Evolutionary conservation across 2,329 filamentous ascomycete species (phyloP).

Genomic region (Dactylonectria macrodidyma): DNA sequence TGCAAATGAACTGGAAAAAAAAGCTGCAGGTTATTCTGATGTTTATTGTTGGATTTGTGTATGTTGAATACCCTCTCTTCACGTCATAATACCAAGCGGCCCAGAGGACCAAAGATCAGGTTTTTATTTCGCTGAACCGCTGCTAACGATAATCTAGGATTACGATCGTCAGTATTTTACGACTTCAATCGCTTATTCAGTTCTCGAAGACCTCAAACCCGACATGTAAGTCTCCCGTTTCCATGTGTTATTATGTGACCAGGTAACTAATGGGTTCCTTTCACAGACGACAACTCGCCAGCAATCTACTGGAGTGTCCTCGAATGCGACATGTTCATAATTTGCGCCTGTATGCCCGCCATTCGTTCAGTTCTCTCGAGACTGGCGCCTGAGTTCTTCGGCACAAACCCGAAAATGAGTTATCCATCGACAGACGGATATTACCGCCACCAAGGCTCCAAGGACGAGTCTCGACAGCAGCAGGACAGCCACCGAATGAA

Average conservation of each 20-base stretch:
- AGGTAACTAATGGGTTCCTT: neutral
- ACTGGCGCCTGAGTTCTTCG: slow-evolving; percentile 22
- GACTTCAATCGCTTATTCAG: slow-evolving; percentile 8
- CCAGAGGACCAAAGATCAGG: neutral
- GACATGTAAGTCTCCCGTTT: neutral
- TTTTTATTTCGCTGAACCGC: neutral
- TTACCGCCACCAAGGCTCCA: slow-evolving; percentile 19
- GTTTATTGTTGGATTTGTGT: slow-evolving; percentile 24
- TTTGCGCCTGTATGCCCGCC: slow-evolving; percentile 26
- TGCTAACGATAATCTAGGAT: slow-evolving; percentile 6
- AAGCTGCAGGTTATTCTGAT: slow-evolving; percentile 24
- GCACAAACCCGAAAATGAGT: slow-evolving; percentile 14
- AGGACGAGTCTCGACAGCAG: slow-evolving; percentile 14
- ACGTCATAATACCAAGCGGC: too few relatives aligned
- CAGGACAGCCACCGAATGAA: slow-evolving; percentile 2
- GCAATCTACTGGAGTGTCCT: slow-evolving; percentile 32
- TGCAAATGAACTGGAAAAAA: slow-evolving; percentile 30
- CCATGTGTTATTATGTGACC: neutral
- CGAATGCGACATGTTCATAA: slow-evolving; percentile 30
- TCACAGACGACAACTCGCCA: slow-evolving; percentile 23
- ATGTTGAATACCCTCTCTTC: neutral
- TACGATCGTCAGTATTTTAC: slow-evolving; percentile 13
- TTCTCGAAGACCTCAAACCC: slow-evolving; percentile 9
- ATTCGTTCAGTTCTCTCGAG: slow-evolving; percentile 18
- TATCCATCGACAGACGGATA: slow-evolving; percentile 21